These are phyloP conservation scores for Vanrija sp. DNA, from an alignment of 1,284 basidiomycete species.

Conservation along the genomic window DNA sequence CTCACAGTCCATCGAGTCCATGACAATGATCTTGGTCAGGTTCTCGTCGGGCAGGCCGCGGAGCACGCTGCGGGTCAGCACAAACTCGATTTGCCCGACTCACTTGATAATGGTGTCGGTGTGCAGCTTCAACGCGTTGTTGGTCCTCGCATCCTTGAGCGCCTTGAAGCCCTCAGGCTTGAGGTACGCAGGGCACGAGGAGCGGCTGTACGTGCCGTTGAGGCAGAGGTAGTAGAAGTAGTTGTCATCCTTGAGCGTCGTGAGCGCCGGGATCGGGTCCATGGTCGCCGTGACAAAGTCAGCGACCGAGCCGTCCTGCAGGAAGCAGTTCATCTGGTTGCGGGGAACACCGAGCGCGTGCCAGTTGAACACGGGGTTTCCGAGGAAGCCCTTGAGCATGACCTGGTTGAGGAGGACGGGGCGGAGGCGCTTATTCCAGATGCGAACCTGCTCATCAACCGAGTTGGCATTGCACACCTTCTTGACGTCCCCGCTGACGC, in stretches of 20 bases:
- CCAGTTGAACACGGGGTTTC: conserved; percentile 70
- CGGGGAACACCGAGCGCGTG: conserved; percentile 74
- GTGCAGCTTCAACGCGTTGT: conserved; percentile 66
- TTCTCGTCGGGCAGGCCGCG: conserved; percentile 56
- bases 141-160: conserved; percentile 57
- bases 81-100: conserved; percentile 25
- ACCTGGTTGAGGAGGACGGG: conserved; percentile 65
- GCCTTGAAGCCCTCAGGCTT: conserved; percentile 63
- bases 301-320: conserved; percentile 61
- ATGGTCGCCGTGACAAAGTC: conserved; percentile 63
- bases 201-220: conserved; percentile 61
- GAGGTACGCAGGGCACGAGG: conserved; percentile 71
- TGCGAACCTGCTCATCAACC: conserved; percentile 60
- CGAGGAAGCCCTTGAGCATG: conserved; percentile 60
- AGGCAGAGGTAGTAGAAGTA: conserved; percentile 69
- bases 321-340: conserved; percentile 68
- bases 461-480: conserved; percentile 59
- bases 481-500: conserved; percentile 59
- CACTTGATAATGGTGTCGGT: conserved; percentile 74
- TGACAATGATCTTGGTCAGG: conserved; percentile 65
- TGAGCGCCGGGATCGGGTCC: conserved; percentile 59
- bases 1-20: conserved; percentile 72
- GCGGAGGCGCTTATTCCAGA: conserved; percentile 65
- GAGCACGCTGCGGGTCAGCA: conserved; percentile 54
- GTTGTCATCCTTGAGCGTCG: conserved; percentile 58